Evolutionary conservation across 371 early-diverging fungal genomes (phyloP), one percentile per base, ranked within the genome.

Genomic region (Mortierella sp.): DNA sequence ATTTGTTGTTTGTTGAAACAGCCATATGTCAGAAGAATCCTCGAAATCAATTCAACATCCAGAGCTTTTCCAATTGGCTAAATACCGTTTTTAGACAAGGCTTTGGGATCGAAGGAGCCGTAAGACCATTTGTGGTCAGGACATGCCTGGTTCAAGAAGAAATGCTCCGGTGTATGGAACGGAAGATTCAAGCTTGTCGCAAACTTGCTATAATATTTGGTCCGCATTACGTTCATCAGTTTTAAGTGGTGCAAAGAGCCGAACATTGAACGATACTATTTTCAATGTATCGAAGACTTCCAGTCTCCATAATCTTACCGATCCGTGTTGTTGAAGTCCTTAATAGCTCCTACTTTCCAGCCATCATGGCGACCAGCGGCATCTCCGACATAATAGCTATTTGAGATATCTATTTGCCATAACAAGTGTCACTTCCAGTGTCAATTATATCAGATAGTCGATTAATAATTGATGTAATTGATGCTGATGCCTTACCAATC

Each of bases 161-260:
- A 90, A 62, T 91, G 91, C 54, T 98, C 97, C 1, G 98, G 97
- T n/a, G 95, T 93, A 70, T 90, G 84, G 68, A 96, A 97, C 12
- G 73, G 64, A n/a, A 96, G 69, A 15, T 88, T 86, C 5, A 88
- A 73, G 66, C 95, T 96, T 43, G 84, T 84, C 4, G 97, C 97
- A 84, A 95, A 95, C 66, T 96, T 96, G 63, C 91, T 87, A 37
- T 64, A 40, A 47, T 28, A 55, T 55, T 72, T 59, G 57, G 40
- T 47, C 53, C 58, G 49, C 60, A 69, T 37, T 23, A 15, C 9
- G 13, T 4, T 53, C 13, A 53, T 53, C 29, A 53, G 28, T 53
- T n/a, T 53, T 17, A 7, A 53, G 23, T 3, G 35, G 3, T 7
- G 4, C 34, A n/a, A 35, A 34, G 37, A 28, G 10, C 9, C n/a